Base-by-base conservation (phyloP, 345 rosid species). In the Ricinus communis region DNA sequence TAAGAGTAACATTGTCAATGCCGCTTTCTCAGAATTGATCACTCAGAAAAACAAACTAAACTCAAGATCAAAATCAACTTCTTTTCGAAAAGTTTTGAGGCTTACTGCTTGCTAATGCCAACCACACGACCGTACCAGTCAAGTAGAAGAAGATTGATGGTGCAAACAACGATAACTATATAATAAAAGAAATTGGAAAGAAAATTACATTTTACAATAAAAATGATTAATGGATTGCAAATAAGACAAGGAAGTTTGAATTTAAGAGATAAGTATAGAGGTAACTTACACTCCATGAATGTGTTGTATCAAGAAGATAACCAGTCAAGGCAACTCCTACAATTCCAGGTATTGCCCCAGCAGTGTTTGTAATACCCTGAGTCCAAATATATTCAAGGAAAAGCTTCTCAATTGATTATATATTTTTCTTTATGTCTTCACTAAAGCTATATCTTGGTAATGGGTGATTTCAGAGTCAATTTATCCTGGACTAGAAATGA, bases 101-200 rank as follows among this genome's bases (percentile, higher is more conserved):
- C 83, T 87, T 77, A 78, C 97, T 87, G 84, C 97, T 90, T 40
- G 97, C 97, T 53, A 91, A 90, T 24, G 77, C 82, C 83, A 95
- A 78, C 97, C 97, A 95, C 22, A 95, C 90, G 27, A 89, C 75
- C 1, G 97, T 86, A 58, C 97, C 97, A 12, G 96, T 91, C 85
- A 89, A 71, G 87, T 92, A 90, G 87, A 95, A 95, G 87, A 95
- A 91, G 82, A 86, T 87, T 9, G 99, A 91, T 30, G 97, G 97
- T 12, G 83, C 90, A 70, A 95, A 95, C 27, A 95, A 66, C 49
- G 99, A 90, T 27, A 87, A 58, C 99, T 91, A 76, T 86, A 56
- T 0, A 2, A 56, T 62, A 74, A 16, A 74, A 63, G n/a, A 67
- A 52, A 30, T 27, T 12, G 33, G 58, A 31, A 15, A 67, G 31